Conservation (phyloP, 225 moss, liverwort and hornwort species). For the Bryoerythrophyllum caledonicum region DNA sequence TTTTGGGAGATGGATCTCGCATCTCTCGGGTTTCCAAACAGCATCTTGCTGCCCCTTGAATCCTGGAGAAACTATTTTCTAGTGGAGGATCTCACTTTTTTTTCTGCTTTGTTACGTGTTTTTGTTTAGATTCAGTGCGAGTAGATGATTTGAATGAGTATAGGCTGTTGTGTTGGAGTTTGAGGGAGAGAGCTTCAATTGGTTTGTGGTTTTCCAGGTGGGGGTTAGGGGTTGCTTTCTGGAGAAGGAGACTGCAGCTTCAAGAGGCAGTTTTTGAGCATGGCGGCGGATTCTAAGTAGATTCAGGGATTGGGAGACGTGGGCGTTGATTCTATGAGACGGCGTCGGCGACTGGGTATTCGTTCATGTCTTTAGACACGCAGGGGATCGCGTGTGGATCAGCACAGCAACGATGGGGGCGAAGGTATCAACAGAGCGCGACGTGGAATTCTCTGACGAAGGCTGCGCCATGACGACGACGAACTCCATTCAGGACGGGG, state of each 20-base stretch:
- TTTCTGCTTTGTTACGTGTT: neutral
- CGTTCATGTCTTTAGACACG: conserved; percentile 17
- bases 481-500: conserved; percentile 17
- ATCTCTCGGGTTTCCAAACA: neutral
- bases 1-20: neutral
- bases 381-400: neutral
- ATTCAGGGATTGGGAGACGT: neutral
- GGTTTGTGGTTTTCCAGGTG: conserved; percentile 4
- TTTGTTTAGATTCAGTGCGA: neutral
- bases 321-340: neutral
- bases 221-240: neutral
- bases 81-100: neutral
- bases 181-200: neutral
- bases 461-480: neutral
- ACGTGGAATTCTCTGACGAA: conserved; percentile 1
- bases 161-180: neutral
- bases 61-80: neutral
- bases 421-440: conserved; percentile 31
- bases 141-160: neutral
- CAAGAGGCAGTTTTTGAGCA: neutral
- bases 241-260: too few species aligned
- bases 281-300: conserved; percentile 7
- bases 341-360: neutral
- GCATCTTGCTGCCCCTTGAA: neutral
- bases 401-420: conserved; percentile 37